Evolutionary conservation across 2,329 filamentous ascomycete species (phyloP), one percentile per base, ranked within the genome.

Genomic region (Metarhizium robertsii): DNA sequence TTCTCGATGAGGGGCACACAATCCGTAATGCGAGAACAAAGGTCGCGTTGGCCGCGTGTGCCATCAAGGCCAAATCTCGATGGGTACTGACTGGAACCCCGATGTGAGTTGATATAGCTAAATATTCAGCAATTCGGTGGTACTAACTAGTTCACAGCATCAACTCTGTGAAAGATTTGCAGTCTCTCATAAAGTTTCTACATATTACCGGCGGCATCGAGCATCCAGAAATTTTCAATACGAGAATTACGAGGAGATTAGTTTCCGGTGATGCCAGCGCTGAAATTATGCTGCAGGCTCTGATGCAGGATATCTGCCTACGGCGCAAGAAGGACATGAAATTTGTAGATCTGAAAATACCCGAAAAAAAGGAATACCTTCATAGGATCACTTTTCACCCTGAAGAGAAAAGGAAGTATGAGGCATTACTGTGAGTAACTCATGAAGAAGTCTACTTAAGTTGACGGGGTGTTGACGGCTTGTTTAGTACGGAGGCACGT

Each of bases 271-370:
- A 84, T 16, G 67, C 72, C 1, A 73, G 77, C 38, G 86, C 84
- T 13, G 84, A 83, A 50, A 69, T 78, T 11, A 73, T 92, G 3
- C 77, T 95, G 3, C 87, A 92, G 64, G 79, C 83, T 5, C 77
- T 95, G 48, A 92, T 95, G 83, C 78, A 79, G n/a, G 84, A 87
- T 18, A 79, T 95, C 50, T 94, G 88, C 63, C 76, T 96, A 25
- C 82, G 91, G 42, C 83, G 91, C 42, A 87, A 85, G 69, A 96
- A 96, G 67, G 86, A 92, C 55, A 95, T 96, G 90, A 79, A 79
- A 5, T 95, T 95, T 64, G 81, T 96, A 53, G 89, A 95, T 61
- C 74, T 95, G 20, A 87, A 84, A 59, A 76, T 95, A 8, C 90
- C 91, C 0, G 76, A 84, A 14, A 84, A 95, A 64, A 86, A 84